Base-by-base conservation (phyloP, 2,329 filamentous ascomycete species). In the Colletotrichum musicola region DNA sequence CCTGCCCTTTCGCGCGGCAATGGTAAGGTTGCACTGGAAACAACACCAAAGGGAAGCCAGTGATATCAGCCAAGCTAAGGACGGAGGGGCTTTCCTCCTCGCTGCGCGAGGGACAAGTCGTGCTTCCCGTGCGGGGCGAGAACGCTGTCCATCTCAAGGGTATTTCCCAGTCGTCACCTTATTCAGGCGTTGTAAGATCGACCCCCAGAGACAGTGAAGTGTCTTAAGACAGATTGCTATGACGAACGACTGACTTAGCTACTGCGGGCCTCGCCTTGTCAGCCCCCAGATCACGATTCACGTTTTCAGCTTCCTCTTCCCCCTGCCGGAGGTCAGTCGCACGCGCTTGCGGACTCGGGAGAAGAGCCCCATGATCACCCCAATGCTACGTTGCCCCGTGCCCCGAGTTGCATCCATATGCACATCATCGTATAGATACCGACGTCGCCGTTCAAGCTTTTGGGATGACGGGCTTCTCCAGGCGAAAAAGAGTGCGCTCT, bases 141-240 rank as follows among this genome's bases (percentile, higher is more conserved):
- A n/a, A 18, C 18, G 55, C 38, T 12, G 38, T 18, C 4, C 10
- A 16, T 14, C 6, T 9, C 18, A 47, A 25, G 46, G 49, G 20
- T 44, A 10, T 3, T 9, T 22, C 25, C 46, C 9, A 18, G 27
- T 22, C 10, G 4, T 14, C 30, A 10, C 46, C 46, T 64, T 38
- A 42, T 35, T 51, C 44, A n/a, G 46, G 53, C 18, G 10, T 53
- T 40, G 46, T 46, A 47, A 22, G 44, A 35, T 57, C 18, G 38
- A 40, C 25, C 25, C 5, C 14, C n/a, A 14, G 27, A 35, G 22
- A 9, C 13, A 25, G 20, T 16, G 30, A 14, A 42, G 46, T 6
- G 25, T 16, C 6, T 46, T 46, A 62, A 46, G 46, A 57, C 42
- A 55, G 30, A 13, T 42, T 13, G 44, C 35, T 57, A 57, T 57